Conservation (phyloP, 441 rosid species). For the Francoa sonchifolia region DNA sequence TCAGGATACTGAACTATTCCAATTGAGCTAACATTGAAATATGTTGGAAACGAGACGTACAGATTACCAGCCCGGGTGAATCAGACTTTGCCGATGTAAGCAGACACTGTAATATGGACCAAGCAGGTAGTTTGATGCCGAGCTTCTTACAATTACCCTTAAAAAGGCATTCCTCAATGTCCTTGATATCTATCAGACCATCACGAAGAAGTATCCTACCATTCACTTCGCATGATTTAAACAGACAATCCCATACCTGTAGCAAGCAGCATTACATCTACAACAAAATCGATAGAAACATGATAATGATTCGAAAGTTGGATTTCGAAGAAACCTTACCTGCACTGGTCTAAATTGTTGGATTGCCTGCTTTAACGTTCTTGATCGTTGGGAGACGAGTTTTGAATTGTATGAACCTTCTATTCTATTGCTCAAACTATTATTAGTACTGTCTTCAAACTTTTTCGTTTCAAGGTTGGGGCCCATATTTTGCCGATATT, state of each 20-base stretch:
- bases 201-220: constrained; percentile 56
- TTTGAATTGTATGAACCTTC: constrained; percentile 30
- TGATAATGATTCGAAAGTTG: too few species aligned
- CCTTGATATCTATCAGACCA: constrained; percentile 43
- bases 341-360: constrained; percentile 59
- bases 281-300: too few species aligned
- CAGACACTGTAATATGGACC: constrained; percentile 66
- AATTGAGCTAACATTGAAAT: too few species aligned
- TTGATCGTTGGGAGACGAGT: constrained; percentile 40
- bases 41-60: constrained; percentile 28
- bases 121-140: constrained; percentile 49
- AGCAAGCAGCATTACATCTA: background rate
- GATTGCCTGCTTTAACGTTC: constrained; percentile 44
- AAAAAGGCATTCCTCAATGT: constrained; percentile 48
- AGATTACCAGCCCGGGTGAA: constrained; percentile 53
- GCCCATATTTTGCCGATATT: constrained; percentile 34
- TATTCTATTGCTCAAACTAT: constrained; percentile 26
- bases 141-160: constrained; percentile 55
- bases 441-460: constrained; percentile 20
- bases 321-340: constrained; percentile 20
- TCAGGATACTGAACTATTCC: too few species aligned
- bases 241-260: constrained; percentile 90
- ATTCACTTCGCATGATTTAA: constrained; percentile 69
- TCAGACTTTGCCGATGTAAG: constrained; percentile 53
- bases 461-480: constrained; percentile 18